Conservation (phyloP, 1,139 yeast species). For the Sugiyamaella pinicola region DNA sequence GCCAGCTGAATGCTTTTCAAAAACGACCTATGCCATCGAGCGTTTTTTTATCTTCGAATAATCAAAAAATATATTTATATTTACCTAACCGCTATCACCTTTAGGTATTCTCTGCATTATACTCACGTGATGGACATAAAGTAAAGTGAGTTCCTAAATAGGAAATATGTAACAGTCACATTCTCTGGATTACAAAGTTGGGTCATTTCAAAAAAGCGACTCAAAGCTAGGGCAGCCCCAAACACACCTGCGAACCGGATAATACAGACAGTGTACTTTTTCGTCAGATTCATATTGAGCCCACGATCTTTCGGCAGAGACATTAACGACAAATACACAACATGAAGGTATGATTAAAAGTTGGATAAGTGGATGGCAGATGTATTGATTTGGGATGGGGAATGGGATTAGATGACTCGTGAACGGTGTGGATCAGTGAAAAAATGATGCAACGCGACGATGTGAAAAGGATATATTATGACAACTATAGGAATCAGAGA, state of each 20-base stretch:
- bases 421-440: background rate
- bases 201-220: constrained; percentile 7
- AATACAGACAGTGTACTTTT: constrained; percentile 17
- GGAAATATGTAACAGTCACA: constrained; percentile 9
- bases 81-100: too few relatives aligned
- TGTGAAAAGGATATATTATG: too few relatives aligned
- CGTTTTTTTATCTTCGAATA: too few relatives aligned
- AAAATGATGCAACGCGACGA: too few relatives aligned
- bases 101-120: too few relatives aligned
- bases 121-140: background rate
- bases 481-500: too few relatives aligned
- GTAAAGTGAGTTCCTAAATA: background rate
- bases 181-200: background rate
- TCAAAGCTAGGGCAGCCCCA: constrained; percentile 7
- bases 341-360: constrained; percentile 24
- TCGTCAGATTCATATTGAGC: constrained; percentile 20
- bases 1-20: too few relatives aligned
- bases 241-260: constrained; percentile 9
- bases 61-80: too few relatives aligned
- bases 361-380: constrained; percentile 1
- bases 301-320: constrained; percentile 17
- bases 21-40: too few relatives aligned
- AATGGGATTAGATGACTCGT: too few relatives aligned
- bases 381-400: background rate
- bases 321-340: constrained; percentile 23